These are phyloP conservation scores for Cladophialophora carrionii DNA, from an alignment of 2,329 filamentous ascomycete species.

Conservation along the genomic window DNA sequence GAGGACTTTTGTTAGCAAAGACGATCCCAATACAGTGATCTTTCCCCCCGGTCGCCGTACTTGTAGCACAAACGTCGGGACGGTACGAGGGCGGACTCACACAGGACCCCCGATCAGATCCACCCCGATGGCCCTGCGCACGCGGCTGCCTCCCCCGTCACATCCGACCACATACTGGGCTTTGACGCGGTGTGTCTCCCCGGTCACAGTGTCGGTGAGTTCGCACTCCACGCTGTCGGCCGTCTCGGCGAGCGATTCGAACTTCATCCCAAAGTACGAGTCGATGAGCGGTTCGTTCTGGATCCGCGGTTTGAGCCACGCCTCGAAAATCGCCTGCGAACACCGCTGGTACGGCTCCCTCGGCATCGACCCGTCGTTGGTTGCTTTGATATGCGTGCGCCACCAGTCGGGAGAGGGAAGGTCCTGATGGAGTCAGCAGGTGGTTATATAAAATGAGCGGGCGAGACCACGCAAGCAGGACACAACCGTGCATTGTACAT, in stretches of 20 bases:
- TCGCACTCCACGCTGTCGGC: constrained; percentile 31
- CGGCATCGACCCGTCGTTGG: constrained; percentile 44
- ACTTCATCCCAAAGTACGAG: constrained; percentile 41
- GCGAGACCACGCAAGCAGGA: not conserved
- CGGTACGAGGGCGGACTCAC: constrained; percentile 30
- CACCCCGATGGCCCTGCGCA: constrained; percentile 37
- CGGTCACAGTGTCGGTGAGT: constrained; percentile 31
- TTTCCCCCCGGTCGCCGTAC: not conserved
- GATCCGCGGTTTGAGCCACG: constrained; percentile 42
- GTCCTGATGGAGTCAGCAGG: constrained; percentile 10
- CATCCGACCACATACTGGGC: constrained; percentile 40
- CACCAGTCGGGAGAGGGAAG: constrained; percentile 29
- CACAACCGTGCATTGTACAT: not conserved
- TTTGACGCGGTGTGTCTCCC: constrained; percentile 34
- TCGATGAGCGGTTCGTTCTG: constrained; percentile 38
- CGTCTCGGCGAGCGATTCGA: constrained; percentile 33
- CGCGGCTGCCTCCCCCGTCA: constrained; percentile 41
- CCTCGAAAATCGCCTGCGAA: constrained; percentile 44
- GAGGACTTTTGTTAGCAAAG: not conserved
- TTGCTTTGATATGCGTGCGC: constrained; percentile 34
- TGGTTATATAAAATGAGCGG: too few relatives aligned
- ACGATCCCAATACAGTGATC: too few relatives aligned
- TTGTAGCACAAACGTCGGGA: too few relatives aligned
- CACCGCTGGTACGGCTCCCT: constrained; percentile 43
- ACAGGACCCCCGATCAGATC: constrained; percentile 39